Conservation (phyloP, 371 early-diverging fungal genomes). For the Zopfochytrium polystomum region DNA sequence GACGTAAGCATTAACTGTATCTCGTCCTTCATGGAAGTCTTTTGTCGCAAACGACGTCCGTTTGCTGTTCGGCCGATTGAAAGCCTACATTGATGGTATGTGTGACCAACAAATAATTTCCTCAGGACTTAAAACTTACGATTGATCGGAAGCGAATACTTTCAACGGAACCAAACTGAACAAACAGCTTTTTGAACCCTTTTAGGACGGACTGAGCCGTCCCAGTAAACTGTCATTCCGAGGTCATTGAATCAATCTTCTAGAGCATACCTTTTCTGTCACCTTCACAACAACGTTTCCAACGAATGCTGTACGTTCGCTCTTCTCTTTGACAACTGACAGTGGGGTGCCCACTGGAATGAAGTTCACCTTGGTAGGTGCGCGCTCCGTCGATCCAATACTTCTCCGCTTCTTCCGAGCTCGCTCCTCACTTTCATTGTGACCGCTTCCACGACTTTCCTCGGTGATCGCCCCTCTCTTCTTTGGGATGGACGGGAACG, state of each 20-base stretch:
- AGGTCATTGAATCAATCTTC: slow-evolving; percentile 43
- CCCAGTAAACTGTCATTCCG: background rate
- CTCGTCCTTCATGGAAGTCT: slow-evolving; percentile 74
- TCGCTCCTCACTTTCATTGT: too few species aligned
- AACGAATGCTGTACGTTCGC: slow-evolving; percentile 69
- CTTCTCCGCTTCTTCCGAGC: too few species aligned
- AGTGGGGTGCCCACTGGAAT: too few species aligned
- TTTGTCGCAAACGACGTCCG: slow-evolving; percentile 71
- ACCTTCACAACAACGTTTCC: slow-evolving; percentile 73
- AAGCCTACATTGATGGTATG: slow-evolving; percentile 53
- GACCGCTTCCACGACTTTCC: too few species aligned
- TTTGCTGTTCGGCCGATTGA: slow-evolving; percentile 63
- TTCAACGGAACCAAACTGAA: slow-evolving; percentile 72
- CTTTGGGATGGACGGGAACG: too few species aligned
- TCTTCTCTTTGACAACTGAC: too few species aligned
- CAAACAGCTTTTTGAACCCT: slow-evolving; percentile 63
- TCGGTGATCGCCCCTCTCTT: too few species aligned
- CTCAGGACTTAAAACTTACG: slow-evolving; percentile 33
- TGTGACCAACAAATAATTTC: background rate
- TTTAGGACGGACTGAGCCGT: slow-evolving; percentile 50
- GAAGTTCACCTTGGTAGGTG: too few species aligned
- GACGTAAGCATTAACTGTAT: slow-evolving; percentile 83
- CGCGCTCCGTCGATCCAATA: too few species aligned
- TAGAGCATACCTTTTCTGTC: too few species aligned
- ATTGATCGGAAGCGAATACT: slow-evolving; percentile 88